Evolutionary conservation across 2,329 filamentous ascomycete genomes (phyloP), one percentile per base, ranked within the genome.

Genomic region (Penicillium sp.): DNA sequence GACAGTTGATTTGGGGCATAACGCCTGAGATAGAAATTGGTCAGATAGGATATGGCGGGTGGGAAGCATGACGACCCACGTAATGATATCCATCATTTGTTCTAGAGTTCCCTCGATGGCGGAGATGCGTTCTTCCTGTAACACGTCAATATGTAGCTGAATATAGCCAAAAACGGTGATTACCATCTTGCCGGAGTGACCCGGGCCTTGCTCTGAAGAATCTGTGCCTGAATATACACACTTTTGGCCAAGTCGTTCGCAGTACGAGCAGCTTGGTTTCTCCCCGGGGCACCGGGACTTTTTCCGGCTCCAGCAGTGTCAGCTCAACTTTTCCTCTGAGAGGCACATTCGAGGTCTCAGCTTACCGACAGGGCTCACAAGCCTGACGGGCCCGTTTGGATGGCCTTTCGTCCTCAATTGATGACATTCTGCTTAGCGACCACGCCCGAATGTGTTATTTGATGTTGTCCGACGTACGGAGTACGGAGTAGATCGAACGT

Each of bases 251-350:
- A 69, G 52, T 16, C 66, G 57, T 14, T 59, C 52, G 41, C 66
- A 69, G 33, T 62, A 65, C 3, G 66, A 67, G 49, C 66, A 69
- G 4, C 43, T 56, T 3, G 66, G 66, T 37, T 63, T 62, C 41
- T 69, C 64, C 7, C 64, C 66, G 0, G 65, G 61, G 41, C 66
- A 69, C 41, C 60, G 57, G 19, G 64, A 61, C 47, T 69, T 69
- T 42, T 69, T 69, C 19, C 65, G 61, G 6, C 65, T 67, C 12
- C 0, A 14, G 2, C 3, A 48, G 18, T 25, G 41, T 41, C 16
- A 45, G 22, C 27, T 22, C 6, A 27, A 30, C 19, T 3, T 28
- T 9, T 30, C 11, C 5, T 28, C 31, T 12, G 2, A 9, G 9
- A 27, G 14, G 22, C 13, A 22, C 28, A 19, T 16, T 6, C 10